These are phyloP conservation scores for Teratosphaeria zuluensis DNA, from an alignment of 2,329 filamentous ascomycete genomes.

Conservation along the genomic window DNA sequence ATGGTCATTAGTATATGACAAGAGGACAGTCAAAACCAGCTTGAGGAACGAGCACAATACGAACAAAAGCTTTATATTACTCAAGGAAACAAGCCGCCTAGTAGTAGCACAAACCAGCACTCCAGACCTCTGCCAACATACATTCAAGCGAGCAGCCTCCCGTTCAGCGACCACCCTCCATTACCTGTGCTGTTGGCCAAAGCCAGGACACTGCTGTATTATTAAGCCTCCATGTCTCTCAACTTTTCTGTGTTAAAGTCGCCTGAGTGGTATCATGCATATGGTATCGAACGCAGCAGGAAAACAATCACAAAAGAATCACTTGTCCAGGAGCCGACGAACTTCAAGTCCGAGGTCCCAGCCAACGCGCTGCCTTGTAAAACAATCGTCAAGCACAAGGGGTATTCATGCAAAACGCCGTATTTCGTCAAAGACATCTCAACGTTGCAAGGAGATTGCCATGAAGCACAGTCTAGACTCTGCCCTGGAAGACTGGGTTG, in stretches of 20 bases:
- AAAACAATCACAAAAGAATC: neutral
- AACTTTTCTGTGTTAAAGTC: neutral
- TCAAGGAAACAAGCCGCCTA: neutral
- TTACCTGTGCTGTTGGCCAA: neutral
- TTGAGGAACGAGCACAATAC: neutral
- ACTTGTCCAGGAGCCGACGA: neutral
- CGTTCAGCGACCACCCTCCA: neutral
- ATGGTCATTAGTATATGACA: neutral
- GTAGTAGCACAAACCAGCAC: neutral
- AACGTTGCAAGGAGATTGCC: neutral
- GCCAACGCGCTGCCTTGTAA: neutral
- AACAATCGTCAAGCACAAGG: neutral
- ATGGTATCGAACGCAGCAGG: neutral
- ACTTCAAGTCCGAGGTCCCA: neutral
- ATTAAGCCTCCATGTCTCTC: neutral
- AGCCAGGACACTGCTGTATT: neutral
- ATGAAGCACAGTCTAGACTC: constrained; percentile 14
- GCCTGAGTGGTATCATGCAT: constrained; percentile 1
- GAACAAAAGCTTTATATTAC: neutral
- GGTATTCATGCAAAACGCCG: neutral
- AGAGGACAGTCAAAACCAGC: neutral
- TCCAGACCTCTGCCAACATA: neutral
- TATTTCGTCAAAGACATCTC: neutral
- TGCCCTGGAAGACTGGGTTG: constrained; percentile 36
- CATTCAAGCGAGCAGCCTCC: neutral